Base-by-base conservation (phyloP, 1,284 basidiomycete genomes). In the Rhodotorula sp. region DNA sequence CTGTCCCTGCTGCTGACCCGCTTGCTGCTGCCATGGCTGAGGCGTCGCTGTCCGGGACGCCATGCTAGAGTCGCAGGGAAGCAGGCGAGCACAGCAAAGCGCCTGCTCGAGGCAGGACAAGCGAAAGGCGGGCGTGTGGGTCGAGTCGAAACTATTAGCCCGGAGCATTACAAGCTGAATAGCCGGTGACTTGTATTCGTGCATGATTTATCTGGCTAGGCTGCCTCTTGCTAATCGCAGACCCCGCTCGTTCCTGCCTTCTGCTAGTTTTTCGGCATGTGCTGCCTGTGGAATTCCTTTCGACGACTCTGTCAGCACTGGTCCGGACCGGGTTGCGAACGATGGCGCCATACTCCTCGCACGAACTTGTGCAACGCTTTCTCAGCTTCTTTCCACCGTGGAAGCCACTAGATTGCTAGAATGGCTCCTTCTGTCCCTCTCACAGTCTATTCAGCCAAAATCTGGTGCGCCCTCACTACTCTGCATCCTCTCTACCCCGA, bases 371-470 rank as follows among this genome's bases (percentile, higher is more conserved):
- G n/a, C n/a, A n/a, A n/a, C n/a, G n/a, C 19, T 24, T 47, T 30
- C 19, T 29, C 9, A 15, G 7, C 11, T 44, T 44, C 39, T 17
- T 44, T 44, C 39, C 36, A 36, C 36, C 36, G 36, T 17, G 11
- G 19, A 22, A 5, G 22, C 36, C 59, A n/a, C 10, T 19, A 51
- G 29, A 24, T 19, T 32, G n/a, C 60, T 24, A 51, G 19, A 39
- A 59, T 59, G 58, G 10, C 58, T 59, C 44, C 62, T 9, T 30
- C 54, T 19, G 52, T 27, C 3, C 30, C 64, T 22, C 44, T 66
- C 52, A 66, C 64, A 52, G 24, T 66, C 64, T 66, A 49, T 53
- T 56, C 53, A 1, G 64, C 64, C 27, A 30, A 59, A 15, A 32
- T 66, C 64, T 66, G 64, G 63, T 66, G 13, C n/a, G 52, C 13